Conservation (phyloP, 805 yeast genomes). For the Myxozyma lipomycoides region DNA sequence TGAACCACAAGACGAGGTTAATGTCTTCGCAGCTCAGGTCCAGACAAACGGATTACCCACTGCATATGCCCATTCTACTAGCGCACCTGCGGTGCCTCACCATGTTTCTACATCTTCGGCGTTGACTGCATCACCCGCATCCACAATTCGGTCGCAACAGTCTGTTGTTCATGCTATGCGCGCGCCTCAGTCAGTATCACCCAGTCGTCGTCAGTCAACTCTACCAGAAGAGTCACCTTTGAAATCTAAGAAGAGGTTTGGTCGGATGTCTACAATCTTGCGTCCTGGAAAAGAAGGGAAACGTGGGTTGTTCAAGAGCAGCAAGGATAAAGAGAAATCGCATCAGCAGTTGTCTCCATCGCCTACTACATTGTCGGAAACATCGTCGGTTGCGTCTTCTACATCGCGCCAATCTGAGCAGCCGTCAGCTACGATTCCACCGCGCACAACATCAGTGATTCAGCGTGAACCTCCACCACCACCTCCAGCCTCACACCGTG, state of each 20-base stretch:
- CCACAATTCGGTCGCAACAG: neutral
- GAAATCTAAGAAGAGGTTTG: constrained; percentile 3
- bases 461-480: constrained; percentile 6
- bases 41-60: constrained; percentile 23
- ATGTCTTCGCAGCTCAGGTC: constrained; percentile 45
- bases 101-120: neutral
- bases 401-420: constrained; percentile 7
- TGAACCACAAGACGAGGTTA: constrained; percentile 57
- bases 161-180: too few species aligned
- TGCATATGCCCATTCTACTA: constrained; percentile 9
- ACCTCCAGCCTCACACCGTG: neutral
- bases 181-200: too few species aligned
- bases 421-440: neutral
- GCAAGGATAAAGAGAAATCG: constrained; percentile 14
- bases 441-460: too few species aligned
- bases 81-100: too few species aligned
- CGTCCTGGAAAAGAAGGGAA: constrained; percentile 10
- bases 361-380: constrained; percentile 7
- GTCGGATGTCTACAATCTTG: constrained; percentile 19
- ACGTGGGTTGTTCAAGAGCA: constrained; percentile 24
- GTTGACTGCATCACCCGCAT: neutral
- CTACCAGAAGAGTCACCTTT: neutral
- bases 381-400: constrained; percentile 4
- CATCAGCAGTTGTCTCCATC: constrained; percentile 6
- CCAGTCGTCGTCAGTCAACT: too few species aligned